Percentiles rank a stretch among this genome's conserved stretches.
Evolutionary conservation across 1,284 basidiomycete genomes (phyloP).

Genomic region (Golubevia sp.): DNA sequence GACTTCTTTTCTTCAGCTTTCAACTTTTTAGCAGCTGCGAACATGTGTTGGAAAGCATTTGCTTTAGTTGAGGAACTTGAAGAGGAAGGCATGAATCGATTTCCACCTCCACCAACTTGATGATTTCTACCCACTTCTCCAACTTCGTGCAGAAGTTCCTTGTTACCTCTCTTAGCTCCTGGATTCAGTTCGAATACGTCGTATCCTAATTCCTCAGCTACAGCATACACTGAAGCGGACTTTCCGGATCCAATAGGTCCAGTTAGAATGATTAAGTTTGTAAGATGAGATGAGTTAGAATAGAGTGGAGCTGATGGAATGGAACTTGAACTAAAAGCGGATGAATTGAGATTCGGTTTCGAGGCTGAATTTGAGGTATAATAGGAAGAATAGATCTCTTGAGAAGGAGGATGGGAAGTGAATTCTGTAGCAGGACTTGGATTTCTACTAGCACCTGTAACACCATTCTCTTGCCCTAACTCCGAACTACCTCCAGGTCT

Average conservation of each 20-base stretch:
- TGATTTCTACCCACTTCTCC: conserved; percentile 88
- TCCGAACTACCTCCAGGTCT: background rate
- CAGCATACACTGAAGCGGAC: conserved; percentile 54
- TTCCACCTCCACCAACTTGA: conserved; percentile 46
- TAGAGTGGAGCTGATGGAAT: conserved; percentile 11
- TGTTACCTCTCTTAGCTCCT: conserved; percentile 83
- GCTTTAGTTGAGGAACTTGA: background rate
- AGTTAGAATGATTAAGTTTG: conserved; percentile 67
- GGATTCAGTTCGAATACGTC: conserved; percentile 96
- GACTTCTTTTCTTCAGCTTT: background rate
- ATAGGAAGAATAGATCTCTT: background rate
- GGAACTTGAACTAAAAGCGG: background rate
- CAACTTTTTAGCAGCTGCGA: background rate
- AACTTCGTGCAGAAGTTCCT: conserved; percentile 77
- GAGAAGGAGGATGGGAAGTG: background rate
- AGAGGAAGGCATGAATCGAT: conserved; percentile 69
- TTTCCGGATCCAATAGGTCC: conserved; percentile 68
- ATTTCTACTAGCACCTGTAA: background rate
- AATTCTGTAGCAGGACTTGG: background rate
- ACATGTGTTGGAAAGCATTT: too few species aligned
- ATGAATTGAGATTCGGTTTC: background rate
- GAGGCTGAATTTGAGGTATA: background rate
- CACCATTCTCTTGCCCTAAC: too few species aligned
- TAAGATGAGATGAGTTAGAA: conserved; percentile 25
- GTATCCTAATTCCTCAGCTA: conserved; percentile 75